phyloP scores from a whole-genome alignment of 2,329 filamentous ascomycete species.

The Botrytis deweyae region DNA sequence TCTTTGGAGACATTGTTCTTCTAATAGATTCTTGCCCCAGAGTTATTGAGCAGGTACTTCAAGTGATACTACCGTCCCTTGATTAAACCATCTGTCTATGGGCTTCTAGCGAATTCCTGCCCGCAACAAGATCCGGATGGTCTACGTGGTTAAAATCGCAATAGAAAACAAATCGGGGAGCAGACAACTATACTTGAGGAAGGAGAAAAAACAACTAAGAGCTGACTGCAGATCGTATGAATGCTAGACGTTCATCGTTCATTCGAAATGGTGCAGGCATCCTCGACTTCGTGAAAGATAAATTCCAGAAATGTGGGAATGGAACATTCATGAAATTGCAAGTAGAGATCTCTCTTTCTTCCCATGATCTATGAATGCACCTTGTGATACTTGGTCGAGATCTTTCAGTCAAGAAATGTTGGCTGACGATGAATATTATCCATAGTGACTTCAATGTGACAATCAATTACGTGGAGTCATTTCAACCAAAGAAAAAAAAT shows the following conservation, averaged over 20 bases:
- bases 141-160: neutral
- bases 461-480: neutral
- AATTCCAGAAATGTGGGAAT: neutral
- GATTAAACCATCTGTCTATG: neutral
- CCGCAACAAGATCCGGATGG: neutral
- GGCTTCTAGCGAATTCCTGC: neutral
- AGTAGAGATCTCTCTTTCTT: neutral
- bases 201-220: rapidly evolving
- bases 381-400: neutral
- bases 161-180: neutral
- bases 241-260: rapidly evolving
- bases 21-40: rapidly evolving
- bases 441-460: neutral
- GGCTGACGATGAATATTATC: neutral
- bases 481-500: neutral
- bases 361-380: neutral
- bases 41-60: neutral
- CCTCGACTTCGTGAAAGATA: neutral
- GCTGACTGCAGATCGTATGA: neutral
- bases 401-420: neutral
- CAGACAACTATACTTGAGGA: neutral
- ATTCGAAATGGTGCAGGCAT: neutral
- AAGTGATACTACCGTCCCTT: neutral
- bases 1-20: neutral
- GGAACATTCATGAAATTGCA: neutral